These are phyloP conservation scores for Zea mays DNA, from an alignment of 176 grass and related monocot genomes.

Conservation along the genomic window Zm-B73-REFERENCE-NAM-5.0 NC_050097.1:216118001-216118500, in stretches of 20 bases:
- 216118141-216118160: neutral
- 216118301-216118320: neutral
- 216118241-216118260: neutral
- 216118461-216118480: constrained; percentile 88
- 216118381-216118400: constrained; percentile 33
- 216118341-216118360: constrained; percentile 19
- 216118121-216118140: neutral
- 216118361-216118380: neutral
- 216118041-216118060: neutral
- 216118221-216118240: too few relatives aligned
- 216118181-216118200: neutral
- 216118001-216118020: neutral
- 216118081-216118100: neutral
- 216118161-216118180: neutral
- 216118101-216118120: constrained; percentile 1
- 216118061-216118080: neutral
- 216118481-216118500: constrained; percentile 83
- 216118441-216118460: constrained; percentile 86
- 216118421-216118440: constrained; percentile 85
- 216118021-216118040: neutral
- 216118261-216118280: neutral
- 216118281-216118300: neutral
- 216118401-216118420: constrained; percentile 87
- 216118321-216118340: constrained; percentile 25
- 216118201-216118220: constrained; percentile 1